These are phyloP conservation scores for Plasmodium knowlesi DNA, from an alignment of 169 alveolate species.

Conservation along the genomic window DNA sequence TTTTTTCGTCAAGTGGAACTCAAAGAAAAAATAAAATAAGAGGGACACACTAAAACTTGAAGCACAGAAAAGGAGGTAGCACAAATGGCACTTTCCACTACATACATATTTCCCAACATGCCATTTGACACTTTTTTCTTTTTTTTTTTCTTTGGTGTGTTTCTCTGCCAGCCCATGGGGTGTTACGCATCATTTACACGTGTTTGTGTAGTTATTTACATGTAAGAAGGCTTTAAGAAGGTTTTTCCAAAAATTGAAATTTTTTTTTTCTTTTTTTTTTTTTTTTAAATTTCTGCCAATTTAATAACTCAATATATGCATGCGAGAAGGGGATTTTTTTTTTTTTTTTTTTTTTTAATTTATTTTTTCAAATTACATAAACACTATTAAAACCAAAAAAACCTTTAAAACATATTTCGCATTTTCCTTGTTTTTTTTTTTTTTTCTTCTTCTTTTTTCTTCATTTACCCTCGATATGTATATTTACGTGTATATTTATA, in stretches of 20 bases:
- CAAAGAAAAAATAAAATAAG: neutral
- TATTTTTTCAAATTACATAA: neutral
- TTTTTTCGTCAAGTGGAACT: neutral
- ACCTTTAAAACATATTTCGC: neutral
- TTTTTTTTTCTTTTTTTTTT: neutral
- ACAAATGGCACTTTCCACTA: neutral
- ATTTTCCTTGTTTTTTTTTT: slow-evolving; percentile 8
- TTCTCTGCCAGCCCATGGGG: neutral
- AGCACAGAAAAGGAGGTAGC: neutral
- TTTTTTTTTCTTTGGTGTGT: neutral
- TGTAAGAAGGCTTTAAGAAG: neutral
- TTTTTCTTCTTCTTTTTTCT: neutral
- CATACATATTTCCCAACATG: neutral
- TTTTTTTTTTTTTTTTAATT: neutral
- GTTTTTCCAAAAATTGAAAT: neutral
- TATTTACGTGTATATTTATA: neutral
- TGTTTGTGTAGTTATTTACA: neutral
- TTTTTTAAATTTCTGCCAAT: neutral
- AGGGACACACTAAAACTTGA: neutral
- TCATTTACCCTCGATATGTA: neutral
- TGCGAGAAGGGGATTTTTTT: slow-evolving; percentile 54
- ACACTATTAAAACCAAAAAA: neutral
- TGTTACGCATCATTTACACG: neutral
- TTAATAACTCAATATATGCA: slow-evolving; percentile 41
- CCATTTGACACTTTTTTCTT: neutral